Evolutionary conservation across 78 protist genomes (phyloP).

Genomic region (Mantamonas sphyraenae): DNA sequence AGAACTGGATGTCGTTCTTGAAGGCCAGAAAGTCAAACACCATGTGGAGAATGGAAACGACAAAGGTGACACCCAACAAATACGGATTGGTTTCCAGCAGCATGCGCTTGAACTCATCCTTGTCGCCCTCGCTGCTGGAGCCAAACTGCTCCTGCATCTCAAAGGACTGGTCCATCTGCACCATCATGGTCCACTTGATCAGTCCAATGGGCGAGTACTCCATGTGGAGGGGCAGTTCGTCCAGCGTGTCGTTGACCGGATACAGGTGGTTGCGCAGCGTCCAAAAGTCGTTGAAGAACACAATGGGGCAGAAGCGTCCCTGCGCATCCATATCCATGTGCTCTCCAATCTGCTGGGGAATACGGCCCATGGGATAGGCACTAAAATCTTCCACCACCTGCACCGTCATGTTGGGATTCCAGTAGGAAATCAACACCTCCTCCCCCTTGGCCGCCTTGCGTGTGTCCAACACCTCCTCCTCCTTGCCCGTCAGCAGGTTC

Average conservation of each 20-base stretch:
- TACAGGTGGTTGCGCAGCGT: too few species aligned
- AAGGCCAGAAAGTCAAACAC: constrained; percentile 93
- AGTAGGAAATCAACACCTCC: constrained; percentile 34
- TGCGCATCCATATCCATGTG: constrained; percentile 6
- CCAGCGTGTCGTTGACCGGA: constrained; percentile 16
- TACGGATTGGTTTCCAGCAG: constrained; percentile 73
- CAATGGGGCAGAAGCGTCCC: constrained; percentile 44
- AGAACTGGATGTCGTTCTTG: constrained; percentile 86
- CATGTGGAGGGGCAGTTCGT: constrained; percentile 12
- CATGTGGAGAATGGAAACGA: constrained; percentile 78
- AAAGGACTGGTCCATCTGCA: constrained; percentile 15
- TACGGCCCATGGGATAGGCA: constrained; percentile 31
- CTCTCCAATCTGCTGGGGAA: constrained; percentile 29
- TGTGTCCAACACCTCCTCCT: background rate
- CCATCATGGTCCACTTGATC: background rate
- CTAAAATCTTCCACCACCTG: constrained; percentile 42
- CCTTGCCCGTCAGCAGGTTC: constrained; percentile 21
- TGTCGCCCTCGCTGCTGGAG: background rate
- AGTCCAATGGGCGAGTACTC: background rate
- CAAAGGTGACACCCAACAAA: constrained; percentile 67
- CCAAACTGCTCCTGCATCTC: background rate
- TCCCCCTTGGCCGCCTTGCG: constrained; percentile 18
- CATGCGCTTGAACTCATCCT: constrained; percentile 38
- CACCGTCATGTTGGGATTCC: constrained; percentile 43
- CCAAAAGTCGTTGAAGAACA: constrained; percentile 69